These are phyloP conservation scores for Canavalia gladiata DNA, from an alignment of 306 rosid species.

Conservation along the genomic window DNA sequence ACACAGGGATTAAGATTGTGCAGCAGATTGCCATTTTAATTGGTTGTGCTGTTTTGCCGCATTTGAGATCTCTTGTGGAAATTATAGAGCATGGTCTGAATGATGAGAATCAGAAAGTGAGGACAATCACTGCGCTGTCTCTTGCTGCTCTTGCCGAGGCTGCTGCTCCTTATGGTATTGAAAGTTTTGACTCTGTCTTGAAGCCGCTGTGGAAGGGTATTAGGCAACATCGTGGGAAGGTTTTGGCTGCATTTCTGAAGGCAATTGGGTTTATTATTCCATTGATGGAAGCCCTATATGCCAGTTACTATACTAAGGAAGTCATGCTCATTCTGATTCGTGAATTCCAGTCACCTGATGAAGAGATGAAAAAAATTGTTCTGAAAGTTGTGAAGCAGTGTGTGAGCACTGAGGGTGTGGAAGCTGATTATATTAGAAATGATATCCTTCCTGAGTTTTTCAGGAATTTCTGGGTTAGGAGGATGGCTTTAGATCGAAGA, in stretches of 20 bases:
- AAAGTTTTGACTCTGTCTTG: slow-evolving; percentile 95
- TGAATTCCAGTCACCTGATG: slow-evolving; percentile 98
- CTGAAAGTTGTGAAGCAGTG: slow-evolving; percentile 97
- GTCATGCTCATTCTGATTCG: slow-evolving; percentile 93
- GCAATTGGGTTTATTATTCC: slow-evolving; percentile 98
- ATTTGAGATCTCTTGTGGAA: slow-evolving; percentile 90
- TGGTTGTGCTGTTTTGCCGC: slow-evolving; percentile 95
- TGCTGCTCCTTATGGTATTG: slow-evolving; percentile 97
- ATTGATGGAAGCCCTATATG: slow-evolving; percentile 93
- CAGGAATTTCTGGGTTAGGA: slow-evolving; percentile 94
- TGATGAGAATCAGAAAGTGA: slow-evolving; percentile 97
- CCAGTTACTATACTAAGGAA: slow-evolving; percentile 95
- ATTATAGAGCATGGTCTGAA: slow-evolving; percentile 92
- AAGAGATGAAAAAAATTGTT: slow-evolving; percentile 98
- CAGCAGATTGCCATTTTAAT: slow-evolving; percentile 99
- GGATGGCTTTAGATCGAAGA: slow-evolving; percentile 98
- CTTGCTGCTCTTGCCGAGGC: slow-evolving; percentile 99
- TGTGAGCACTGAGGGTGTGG: slow-evolving; percentile 98
- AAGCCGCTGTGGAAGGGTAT: slow-evolving; percentile 98
- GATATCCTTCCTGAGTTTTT: slow-evolving; percentile 85
- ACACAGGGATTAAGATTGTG: slow-evolving; percentile 95
- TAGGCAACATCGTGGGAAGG: slow-evolving; percentile 97
- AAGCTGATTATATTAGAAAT: slow-evolving; percentile 73
- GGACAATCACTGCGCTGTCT: slow-evolving; percentile 94
- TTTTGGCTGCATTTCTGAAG: slow-evolving; percentile 93